phyloP scores from a whole-genome alignment of 148 eudicot species.

The Arbutus unedo region DNA sequence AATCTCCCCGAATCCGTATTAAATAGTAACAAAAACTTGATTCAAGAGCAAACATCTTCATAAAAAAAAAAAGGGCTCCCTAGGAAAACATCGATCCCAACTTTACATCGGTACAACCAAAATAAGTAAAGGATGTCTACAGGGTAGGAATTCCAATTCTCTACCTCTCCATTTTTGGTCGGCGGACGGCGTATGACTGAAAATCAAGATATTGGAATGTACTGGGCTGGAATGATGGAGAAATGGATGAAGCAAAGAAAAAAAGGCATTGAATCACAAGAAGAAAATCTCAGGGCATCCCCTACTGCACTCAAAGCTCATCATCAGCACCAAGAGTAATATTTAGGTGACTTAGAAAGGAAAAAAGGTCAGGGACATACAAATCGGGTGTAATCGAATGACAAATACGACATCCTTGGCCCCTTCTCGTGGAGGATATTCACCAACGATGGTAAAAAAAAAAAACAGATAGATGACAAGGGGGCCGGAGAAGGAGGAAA shows the following conservation, averaged over 20 bases:
- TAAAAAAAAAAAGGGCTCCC: not conserved
- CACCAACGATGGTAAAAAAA: not conserved
- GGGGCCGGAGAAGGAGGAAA: not conserved
- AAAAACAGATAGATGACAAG: not conserved
- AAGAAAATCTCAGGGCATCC: not conserved
- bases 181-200: not conserved
- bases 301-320: not conserved
- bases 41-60: constrained; percentile 14
- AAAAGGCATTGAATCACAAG: not conserved
- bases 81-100: not conserved
- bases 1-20: too few relatives aligned
- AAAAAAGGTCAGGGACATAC: not conserved
- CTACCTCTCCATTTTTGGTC: not conserved
- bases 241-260: not conserved
- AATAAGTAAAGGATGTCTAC: not conserved
- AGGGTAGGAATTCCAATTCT: not conserved
- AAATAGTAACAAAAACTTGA: not conserved
- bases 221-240: not conserved
- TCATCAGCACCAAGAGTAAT: not conserved
- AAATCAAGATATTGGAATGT: not conserved
- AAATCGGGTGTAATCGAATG: not conserved
- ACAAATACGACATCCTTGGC: not conserved
- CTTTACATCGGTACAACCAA: not conserved
- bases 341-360: not conserved
- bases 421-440: not conserved